phyloP scores from a whole-genome alignment of 441 rosid genomes.

The Erodium moschatum region DNA sequence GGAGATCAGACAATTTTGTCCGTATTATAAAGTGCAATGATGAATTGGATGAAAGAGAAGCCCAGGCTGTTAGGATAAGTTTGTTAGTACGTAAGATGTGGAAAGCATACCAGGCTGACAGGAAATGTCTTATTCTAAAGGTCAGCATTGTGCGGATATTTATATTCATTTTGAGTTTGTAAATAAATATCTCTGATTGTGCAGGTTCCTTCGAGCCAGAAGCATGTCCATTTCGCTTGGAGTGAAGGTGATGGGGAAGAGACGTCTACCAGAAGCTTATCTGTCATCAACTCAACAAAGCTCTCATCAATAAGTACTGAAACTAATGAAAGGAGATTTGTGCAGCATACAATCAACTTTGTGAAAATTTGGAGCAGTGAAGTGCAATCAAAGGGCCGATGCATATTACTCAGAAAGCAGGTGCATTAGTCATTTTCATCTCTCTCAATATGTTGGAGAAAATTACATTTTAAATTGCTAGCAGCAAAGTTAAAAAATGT shows the following conservation, averaged over 20 bases:
- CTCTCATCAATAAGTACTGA: slow-evolving; percentile 46
- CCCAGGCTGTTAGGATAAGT: slow-evolving; percentile 82
- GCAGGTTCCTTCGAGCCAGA: slow-evolving; percentile 94
- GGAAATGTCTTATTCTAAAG: slow-evolving; percentile 55
- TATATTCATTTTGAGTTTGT: slow-evolving; percentile 7
- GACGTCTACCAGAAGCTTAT: slow-evolving; percentile 31
- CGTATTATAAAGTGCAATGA: slow-evolving; percentile 72
- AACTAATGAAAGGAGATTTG: slow-evolving; percentile 52
- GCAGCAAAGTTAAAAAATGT: not conserved
- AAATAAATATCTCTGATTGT: slow-evolving; percentile 12
- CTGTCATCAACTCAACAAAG: slow-evolving; percentile 53
- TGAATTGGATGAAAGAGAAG: slow-evolving; percentile 45
- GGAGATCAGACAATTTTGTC: slow-evolving; percentile 80
- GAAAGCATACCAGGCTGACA: slow-evolving; percentile 63
- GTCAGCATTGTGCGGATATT: slow-evolving; percentile 20
- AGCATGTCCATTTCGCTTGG: slow-evolving; percentile 68
- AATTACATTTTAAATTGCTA: not conserved
- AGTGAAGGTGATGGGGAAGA: slow-evolving; percentile 50
- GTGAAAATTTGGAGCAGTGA: slow-evolving; percentile 91
- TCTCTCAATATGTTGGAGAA: slow-evolving; percentile 8
- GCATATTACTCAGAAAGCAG: slow-evolving; percentile 81
- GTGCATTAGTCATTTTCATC: slow-evolving; percentile 27
- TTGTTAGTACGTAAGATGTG: slow-evolving; percentile 74
- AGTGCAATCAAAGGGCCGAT: slow-evolving; percentile 59
- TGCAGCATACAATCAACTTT: slow-evolving; percentile 71